A percentile compares a stretch with the other conserved stretches of the same genome.
These are phyloP conservation scores for Blastobotrys proliferans DNA, from an alignment of 1,139 yeast species.

Conservation along the genomic window DNA sequence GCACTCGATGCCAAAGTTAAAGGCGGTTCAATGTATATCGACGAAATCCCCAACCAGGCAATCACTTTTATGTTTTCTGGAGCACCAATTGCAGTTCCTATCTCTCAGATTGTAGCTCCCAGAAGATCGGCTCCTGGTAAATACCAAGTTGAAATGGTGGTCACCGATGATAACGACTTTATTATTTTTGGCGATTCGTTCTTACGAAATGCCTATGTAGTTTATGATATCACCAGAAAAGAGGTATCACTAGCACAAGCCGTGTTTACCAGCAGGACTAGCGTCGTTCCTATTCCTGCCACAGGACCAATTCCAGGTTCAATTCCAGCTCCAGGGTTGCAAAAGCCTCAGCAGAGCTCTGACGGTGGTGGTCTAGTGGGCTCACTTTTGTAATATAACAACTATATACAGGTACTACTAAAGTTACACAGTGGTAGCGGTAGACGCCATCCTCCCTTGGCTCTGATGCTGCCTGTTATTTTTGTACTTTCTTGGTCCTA, in stretches of 20 bases:
- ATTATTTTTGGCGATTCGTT: slow-evolving; percentile 65
- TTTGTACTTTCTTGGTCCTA: slow-evolving; percentile 9
- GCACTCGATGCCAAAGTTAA: slow-evolving; percentile 22
- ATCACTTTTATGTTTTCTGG: slow-evolving; percentile 42
- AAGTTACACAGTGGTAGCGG: background rate
- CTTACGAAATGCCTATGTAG: slow-evolving; percentile 66
- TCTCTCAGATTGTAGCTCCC: slow-evolving; percentile 32
- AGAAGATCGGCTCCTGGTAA: slow-evolving; percentile 12
- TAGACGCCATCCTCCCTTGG: background rate
- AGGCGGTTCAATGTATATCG: slow-evolving; percentile 15
- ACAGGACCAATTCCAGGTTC: too few species aligned
- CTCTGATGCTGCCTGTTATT: background rate
- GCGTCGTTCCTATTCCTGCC: too few species aligned
- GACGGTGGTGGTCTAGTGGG: too few species aligned
- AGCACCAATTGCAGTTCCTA: slow-evolving; percentile 40
- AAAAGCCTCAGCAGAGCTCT: too few species aligned
- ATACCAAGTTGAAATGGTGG: too few species aligned
- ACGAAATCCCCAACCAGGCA: slow-evolving; percentile 1
- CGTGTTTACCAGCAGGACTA: too few species aligned
- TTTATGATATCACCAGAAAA: slow-evolving; percentile 50
- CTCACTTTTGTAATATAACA: too few species aligned
- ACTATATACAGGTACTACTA: too few species aligned
- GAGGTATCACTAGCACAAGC: slow-evolving; percentile 24
- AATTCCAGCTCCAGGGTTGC: too few species aligned
- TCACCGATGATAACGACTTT: too few species aligned